These are phyloP conservation scores for Exserohilum turcica DNA, from an alignment of 2,329 filamentous ascomycete genomes.

Conservation along the genomic window DNA sequence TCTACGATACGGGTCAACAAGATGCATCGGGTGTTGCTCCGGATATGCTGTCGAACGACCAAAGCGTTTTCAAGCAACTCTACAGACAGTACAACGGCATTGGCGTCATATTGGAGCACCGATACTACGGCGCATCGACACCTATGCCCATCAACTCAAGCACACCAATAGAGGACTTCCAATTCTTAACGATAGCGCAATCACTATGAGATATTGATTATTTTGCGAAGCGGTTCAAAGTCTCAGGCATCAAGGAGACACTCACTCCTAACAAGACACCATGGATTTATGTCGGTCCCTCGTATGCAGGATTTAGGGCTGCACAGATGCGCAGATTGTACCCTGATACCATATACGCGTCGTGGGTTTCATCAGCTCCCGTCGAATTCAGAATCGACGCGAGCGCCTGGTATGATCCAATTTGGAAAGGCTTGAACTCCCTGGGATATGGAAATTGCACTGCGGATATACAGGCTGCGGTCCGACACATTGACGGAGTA, in stretches of 20 bases:
- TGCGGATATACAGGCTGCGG: constrained; percentile 55
- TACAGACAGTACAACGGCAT: constrained; percentile 45
- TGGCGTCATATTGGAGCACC: constrained; percentile 50
- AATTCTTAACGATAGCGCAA: constrained; percentile 49
- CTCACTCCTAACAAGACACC: constrained; percentile 45
- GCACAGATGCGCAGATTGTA: constrained; percentile 48
- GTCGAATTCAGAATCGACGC: constrained; percentile 57
- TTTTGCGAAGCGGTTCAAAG: constrained; percentile 50
- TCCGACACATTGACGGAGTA: constrained; percentile 56
- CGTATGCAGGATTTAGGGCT: constrained; percentile 47
- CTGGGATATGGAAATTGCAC: constrained; percentile 55
- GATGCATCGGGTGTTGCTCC: constrained; percentile 35
- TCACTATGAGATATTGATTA: constrained; percentile 49
- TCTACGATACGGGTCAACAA: constrained; percentile 47
- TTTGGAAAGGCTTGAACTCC: constrained; percentile 54
- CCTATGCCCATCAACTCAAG: constrained; percentile 40
- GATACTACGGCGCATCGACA: constrained; percentile 51
- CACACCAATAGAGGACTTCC: constrained; percentile 42
- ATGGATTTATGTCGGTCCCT: constrained; percentile 48
- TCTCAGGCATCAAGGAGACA: constrained; percentile 40
- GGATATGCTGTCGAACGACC: constrained; percentile 36
- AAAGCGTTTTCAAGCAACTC: constrained; percentile 44
- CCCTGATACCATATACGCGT: constrained; percentile 46
- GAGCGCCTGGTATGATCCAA: constrained; percentile 58
- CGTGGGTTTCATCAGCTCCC: constrained; percentile 46